phyloP scores from a whole-genome alignment of 2,329 filamentous ascomycete genomes.

The Ascochyta fabae region DNA sequence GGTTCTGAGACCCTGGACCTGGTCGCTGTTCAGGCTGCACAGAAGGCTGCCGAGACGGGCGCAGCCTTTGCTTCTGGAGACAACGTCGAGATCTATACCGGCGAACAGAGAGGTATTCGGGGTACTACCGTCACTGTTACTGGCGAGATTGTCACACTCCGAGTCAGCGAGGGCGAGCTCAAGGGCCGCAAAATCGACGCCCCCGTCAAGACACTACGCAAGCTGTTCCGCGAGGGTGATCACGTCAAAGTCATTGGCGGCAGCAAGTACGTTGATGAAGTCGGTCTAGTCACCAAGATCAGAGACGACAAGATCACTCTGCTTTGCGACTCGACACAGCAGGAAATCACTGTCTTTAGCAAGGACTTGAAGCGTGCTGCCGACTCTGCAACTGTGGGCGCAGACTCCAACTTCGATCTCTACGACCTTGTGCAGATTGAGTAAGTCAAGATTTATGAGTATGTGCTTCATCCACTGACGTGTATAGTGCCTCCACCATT shows the following conservation, averaged over 20 bases:
- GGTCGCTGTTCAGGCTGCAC: constrained; percentile 84
- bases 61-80: constrained; percentile 91
- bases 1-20: constrained; percentile 94
- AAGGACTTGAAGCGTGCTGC: constrained; percentile 94
- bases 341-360: constrained; percentile 96
- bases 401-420: constrained; percentile 86
- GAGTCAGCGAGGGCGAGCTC: constrained; percentile 82
- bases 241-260: constrained; percentile 99
- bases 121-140: constrained; percentile 86
- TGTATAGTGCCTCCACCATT: constrained; percentile 75
- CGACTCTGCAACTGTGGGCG: constrained; percentile 85
- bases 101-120: constrained; percentile 90
- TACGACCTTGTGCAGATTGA: constrained; percentile 95
- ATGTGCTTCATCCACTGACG: constrained; percentile 17
- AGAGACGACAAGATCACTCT: constrained; percentile 91
- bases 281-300: constrained; percentile 96
- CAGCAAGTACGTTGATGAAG: constrained; percentile 91
- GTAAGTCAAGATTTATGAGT: constrained; percentile 50
- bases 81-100: constrained; percentile 93
- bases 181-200: constrained; percentile 87
- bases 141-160: constrained; percentile 88
- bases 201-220: constrained; percentile 88
- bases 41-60: constrained; percentile 82
- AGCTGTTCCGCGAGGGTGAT: constrained; percentile 90
- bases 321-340: constrained; percentile 88